Percentiles rank a stretch among this genome's conserved stretches.
phyloP scores from a whole-genome alignment of 768 basidiomycete species.

The Kwoniella europaea region DNA sequence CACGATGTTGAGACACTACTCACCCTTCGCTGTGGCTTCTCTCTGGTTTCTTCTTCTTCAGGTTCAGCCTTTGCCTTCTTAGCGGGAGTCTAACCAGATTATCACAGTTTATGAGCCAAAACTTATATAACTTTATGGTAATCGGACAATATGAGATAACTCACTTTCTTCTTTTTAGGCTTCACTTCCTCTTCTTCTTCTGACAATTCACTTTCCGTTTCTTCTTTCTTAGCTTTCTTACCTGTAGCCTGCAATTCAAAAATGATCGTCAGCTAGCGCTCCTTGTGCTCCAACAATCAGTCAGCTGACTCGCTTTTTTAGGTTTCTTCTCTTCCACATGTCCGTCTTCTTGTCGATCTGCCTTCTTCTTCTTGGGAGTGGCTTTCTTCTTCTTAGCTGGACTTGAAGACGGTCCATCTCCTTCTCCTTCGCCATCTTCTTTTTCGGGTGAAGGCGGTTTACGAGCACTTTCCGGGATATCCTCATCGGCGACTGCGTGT shows the following conservation, averaged over 20 bases:
- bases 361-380: slow-evolving; percentile 23
- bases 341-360: slow-evolving; percentile 19
- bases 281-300: too few relatives aligned
- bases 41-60: slow-evolving; percentile 36
- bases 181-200: slow-evolving; percentile 34
- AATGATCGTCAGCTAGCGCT: not conserved
- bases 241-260: not conserved
- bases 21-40: slow-evolving; percentile 19
- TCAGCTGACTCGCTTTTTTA: slow-evolving; percentile 18
- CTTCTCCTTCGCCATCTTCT: slow-evolving; percentile 34
- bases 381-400: slow-evolving; percentile 53
- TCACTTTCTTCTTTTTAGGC: slow-evolving; percentile 6
- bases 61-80: slow-evolving; percentile 57
- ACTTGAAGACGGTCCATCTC: slow-evolving; percentile 45
- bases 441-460: slow-evolving; percentile 40
- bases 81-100: not conserved
- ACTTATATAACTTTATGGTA: not conserved
- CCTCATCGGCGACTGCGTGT: slow-evolving; percentile 71
- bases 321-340: slow-evolving; percentile 28
- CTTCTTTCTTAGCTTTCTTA: slow-evolving; percentile 23
- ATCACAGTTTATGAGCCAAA: not conserved
- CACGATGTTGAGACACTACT: not conserved
- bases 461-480: slow-evolving; percentile 62
- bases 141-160: not conserved
- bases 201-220: slow-evolving; percentile 34